Evolutionary conservation across 2,329 filamentous ascomycete species (phyloP), one percentile per base, ranked within the genome.

Genomic region (Myriosclerotinia duriaeana): DNA sequence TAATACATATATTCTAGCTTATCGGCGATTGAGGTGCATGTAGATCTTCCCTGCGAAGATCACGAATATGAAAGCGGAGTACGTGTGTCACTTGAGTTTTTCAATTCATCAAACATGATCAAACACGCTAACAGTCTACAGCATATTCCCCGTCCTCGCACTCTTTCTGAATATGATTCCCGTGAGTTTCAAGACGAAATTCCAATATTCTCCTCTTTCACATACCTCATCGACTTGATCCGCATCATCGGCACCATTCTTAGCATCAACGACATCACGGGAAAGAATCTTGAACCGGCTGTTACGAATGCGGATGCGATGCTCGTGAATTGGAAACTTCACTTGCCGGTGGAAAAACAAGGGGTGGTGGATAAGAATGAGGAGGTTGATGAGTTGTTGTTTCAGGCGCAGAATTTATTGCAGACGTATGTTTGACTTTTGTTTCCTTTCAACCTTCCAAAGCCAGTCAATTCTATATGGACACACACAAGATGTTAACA

Each of bases 41-140:
- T 77, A 20, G 77, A 79, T 52, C 67, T 80, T 22, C 79, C 79
- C 0, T 80, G 77, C 59, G 79, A 80, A 70, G 78, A 80, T 69
- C 77, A 74, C 72, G 76, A 79, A 68, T 80, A 79, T 66, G 76
- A 79, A 48, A 72, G 76, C 67, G 78, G 78, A 67, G 78, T 80
- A 72, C 71, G 77, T 71, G 42, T 26, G 17, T 22, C 1, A 20
- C 14, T 20, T 26, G 40, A 53, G 20, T 60, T 30, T 50, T n/a
- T 5, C 44, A 58, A 6, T 50, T 17, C 70, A 17, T 69, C 65
- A 38, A 6, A 17, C 42, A 50, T 15, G 22, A 22, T 7, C 38
- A 34, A 34, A 52, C 7, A 17, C 65, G 53, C 66, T 74, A 30
- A 72, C 65, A 36, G n/a, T 11, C 36, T 52, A 8, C 34, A 78